A percentile compares a stretch with the other conserved stretches of the same genome.
phyloP scores from a whole-genome alignment of 164 flowering plant species.

The Piper betle region DNA sequence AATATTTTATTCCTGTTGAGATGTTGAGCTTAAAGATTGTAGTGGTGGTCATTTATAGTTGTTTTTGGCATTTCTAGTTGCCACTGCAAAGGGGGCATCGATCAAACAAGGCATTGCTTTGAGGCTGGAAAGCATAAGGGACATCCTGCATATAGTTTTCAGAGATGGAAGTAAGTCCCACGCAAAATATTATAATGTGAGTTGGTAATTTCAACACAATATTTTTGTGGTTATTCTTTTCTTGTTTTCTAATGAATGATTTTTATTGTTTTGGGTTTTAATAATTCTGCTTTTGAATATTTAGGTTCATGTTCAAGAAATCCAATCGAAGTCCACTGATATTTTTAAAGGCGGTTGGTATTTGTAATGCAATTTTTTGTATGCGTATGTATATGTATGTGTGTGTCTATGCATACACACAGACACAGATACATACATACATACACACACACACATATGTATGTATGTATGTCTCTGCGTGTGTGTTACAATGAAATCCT shows the following conservation, averaged over 20 bases:
- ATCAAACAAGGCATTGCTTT: constrained; percentile 31
- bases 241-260: not conserved
- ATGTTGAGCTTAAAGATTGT: no score
- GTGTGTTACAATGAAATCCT: not conserved
- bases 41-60: not conserved
- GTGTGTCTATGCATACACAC: no score
- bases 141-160: constrained; percentile 58
- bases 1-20: no score
- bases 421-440: no score
- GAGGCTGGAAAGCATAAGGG: constrained; percentile 64
- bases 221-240: not conserved
- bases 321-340: constrained; percentile 32
- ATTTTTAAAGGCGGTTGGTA: constrained; percentile 35
- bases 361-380: not conserved
- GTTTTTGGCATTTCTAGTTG: constrained; percentile 15
- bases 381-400: no score
- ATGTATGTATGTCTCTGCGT: no score
- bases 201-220: constrained; percentile 10
- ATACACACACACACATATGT: no score
- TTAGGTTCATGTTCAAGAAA: constrained; percentile 83
- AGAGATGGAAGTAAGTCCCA: constrained; percentile 39
- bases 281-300: constrained; percentile 6
- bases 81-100: constrained; percentile 15
- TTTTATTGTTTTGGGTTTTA: not conserved
- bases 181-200: constrained; percentile 74